A percentile compares a stretch with the other conserved stretches of the same genome.
Conservation (phyloP, 768 basidiomycete genomes). For the Sporobolomyces pararoseus region DNA sequence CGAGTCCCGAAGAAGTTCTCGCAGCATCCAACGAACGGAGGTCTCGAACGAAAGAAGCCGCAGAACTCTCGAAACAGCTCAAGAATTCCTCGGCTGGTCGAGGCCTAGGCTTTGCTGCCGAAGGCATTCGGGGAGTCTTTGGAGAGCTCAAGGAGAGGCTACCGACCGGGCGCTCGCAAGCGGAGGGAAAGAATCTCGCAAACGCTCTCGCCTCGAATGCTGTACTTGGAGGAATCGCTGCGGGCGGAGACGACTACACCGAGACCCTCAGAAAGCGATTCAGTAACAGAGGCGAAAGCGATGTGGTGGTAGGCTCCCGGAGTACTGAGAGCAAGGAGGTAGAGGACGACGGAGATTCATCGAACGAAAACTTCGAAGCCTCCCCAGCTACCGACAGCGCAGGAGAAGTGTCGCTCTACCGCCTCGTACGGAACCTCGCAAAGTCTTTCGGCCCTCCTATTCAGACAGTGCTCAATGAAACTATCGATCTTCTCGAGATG, state of each 20-base stretch:
- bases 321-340: not conserved
- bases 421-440: not conserved
- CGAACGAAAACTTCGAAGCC: not conserved
- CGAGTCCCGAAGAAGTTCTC: constrained; percentile 8
- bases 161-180: not conserved
- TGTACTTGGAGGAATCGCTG: constrained; percentile 13
- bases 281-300: no score
- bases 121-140: constrained; percentile 20
- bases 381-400: not conserved
- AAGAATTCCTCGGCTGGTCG: not conserved
- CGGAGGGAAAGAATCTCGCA: not conserved
- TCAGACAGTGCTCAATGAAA: not conserved
- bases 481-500: constrained; percentile 17
- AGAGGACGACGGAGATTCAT: not conserved
- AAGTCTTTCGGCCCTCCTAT: constrained; percentile 10
- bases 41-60: constrained; percentile 3
- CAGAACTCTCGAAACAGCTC: constrained; percentile 24
- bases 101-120: constrained; percentile 15
- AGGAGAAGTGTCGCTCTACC: constrained; percentile 20
- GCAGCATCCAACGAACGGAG: not conserved
- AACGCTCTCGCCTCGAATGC: not conserved
- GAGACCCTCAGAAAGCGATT: not conserved
- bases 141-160: constrained; percentile 4
- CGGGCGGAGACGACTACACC: not conserved
- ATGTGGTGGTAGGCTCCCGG: not conserved